Conservation (phyloP, 176 grass and related monocot species). For the Avena insularis region DNA sequence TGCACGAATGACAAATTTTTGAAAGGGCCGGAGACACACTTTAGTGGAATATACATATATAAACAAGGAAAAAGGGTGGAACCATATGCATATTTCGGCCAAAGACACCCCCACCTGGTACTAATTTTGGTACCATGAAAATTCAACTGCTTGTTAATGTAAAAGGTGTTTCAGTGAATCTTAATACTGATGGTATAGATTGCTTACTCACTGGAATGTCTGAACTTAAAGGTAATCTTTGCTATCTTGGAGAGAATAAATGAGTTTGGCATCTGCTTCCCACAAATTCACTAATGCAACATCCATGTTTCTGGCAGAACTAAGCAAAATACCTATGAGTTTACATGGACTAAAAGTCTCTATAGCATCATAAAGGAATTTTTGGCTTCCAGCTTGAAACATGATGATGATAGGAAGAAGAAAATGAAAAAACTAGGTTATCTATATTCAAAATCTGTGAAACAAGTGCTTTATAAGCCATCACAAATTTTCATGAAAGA, state of each 20-base stretch:
- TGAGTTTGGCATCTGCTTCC: neutral
- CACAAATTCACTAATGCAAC: conserved; percentile 5
- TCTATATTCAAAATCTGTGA: no score
- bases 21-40: conserved; percentile 22
- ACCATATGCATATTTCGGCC: conserved; percentile 21
- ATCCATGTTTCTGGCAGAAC: neutral
- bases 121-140: conserved; percentile 24
- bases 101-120: conserved; percentile 9
- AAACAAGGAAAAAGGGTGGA: conserved; percentile 28
- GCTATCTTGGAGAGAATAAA: conserved; percentile 25
- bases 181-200: neutral
- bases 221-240: neutral
- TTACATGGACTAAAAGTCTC: no score
- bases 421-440: no score
- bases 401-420: no score
- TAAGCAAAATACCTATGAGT: no score
- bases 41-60: neutral
- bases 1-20: conserved; percentile 1
- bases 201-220: neutral
- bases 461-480: no score
- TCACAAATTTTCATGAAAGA: no score
- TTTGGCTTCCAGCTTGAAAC: no score
- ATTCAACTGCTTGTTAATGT: conserved; percentile 45
- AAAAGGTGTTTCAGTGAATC: neutral
- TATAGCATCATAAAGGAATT: no score